These are phyloP conservation scores for Actinomucor elegans DNA, from an alignment of 371 early-diverging fungal species.

Conservation along the genomic window DNA sequence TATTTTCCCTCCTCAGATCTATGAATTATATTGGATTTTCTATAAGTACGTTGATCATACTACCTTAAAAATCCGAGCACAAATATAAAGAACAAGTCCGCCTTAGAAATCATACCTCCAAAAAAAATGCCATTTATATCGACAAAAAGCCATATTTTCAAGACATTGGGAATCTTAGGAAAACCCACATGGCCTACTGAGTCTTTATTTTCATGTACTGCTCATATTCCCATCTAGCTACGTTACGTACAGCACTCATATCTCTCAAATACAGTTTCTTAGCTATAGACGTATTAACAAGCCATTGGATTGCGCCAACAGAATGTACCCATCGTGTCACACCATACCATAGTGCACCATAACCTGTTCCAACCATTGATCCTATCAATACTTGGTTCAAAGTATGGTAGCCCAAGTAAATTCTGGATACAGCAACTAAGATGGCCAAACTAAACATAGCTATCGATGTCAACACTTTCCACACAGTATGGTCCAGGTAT, in stretches of 20 bases:
- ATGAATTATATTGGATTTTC: no score
- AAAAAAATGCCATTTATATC: no score
- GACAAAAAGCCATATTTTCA: no score
- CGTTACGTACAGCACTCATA: conserved; percentile 51
- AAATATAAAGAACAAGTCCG: no score
- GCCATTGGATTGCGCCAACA: conserved; percentile 32
- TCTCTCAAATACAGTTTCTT: conserved; percentile 61
- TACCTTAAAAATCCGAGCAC: no score
- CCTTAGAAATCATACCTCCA: no score
- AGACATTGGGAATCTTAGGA: no score
- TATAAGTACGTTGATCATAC: no score
- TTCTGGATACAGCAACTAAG: conserved; percentile 64
- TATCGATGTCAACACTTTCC: conserved; percentile 45
- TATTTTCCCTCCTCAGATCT: no score
- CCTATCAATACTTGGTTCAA: conserved; percentile 76
- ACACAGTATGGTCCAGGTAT: conserved; percentile 25
- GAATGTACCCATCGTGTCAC: conserved; percentile 42
- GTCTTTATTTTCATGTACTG: no score
- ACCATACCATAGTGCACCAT: conserved; percentile 66
- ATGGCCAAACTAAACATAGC: conserved; percentile 37
- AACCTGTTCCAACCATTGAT: conserved; percentile 51
- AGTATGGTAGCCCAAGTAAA: conserved; percentile 86
- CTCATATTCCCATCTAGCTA: conserved; percentile 61
- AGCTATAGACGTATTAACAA: conserved; percentile 44
- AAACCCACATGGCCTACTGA: no score